These are phyloP conservation scores for Waltergamsia citrina DNA, from an alignment of 2,329 filamentous ascomycete genomes.

Conservation along the genomic window DNA sequence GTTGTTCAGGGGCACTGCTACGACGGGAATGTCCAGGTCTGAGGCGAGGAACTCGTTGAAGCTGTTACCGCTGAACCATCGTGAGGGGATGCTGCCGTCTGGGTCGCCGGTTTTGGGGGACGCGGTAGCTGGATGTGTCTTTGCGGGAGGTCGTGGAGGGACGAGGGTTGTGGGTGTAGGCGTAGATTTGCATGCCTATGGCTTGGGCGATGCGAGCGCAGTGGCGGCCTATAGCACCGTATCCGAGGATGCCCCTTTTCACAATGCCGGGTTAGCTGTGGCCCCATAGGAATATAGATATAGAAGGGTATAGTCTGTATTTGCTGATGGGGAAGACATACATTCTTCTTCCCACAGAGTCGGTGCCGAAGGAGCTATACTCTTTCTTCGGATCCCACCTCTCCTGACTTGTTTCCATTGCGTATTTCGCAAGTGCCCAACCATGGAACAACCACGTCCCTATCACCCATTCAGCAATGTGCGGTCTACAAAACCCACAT, in stretches of 20 bases:
- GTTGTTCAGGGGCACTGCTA: slow-evolving; percentile 29
- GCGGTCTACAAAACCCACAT: slow-evolving; percentile 13
- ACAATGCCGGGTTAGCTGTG: no score
- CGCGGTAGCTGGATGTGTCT: slow-evolving; percentile 47
- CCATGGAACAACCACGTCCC: slow-evolving; percentile 21
- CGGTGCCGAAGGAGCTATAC: slow-evolving; percentile 9
- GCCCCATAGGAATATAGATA: no score
- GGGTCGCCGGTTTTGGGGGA: slow-evolving; percentile 50
- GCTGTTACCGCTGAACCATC: slow-evolving; percentile 32
- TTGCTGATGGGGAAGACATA: slow-evolving; percentile 7
- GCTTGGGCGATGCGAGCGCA: slow-evolving; percentile 39
- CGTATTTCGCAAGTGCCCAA: slow-evolving; percentile 19
- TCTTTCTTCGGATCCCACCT: slow-evolving; percentile 14
- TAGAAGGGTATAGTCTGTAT: background rate
- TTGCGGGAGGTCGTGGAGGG: slow-evolving; percentile 46
- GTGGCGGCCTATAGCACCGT: slow-evolving; percentile 34
- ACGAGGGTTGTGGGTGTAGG: slow-evolving; percentile 54
- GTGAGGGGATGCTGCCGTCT: slow-evolving; percentile 26
- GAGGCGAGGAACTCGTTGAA: slow-evolving; percentile 31
- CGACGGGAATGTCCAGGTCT: slow-evolving; percentile 31
- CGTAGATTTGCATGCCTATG: slow-evolving; percentile 58
- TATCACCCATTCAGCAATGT: slow-evolving; percentile 32
- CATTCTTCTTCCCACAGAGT: slow-evolving; percentile 24
- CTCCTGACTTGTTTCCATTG: slow-evolving; percentile 15
- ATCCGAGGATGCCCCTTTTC: slow-evolving; percentile 28